phyloP scores from a whole-genome alignment of 225 moss, liverwort and hornwort species.

The Takakia lepidozioides region DNA sequence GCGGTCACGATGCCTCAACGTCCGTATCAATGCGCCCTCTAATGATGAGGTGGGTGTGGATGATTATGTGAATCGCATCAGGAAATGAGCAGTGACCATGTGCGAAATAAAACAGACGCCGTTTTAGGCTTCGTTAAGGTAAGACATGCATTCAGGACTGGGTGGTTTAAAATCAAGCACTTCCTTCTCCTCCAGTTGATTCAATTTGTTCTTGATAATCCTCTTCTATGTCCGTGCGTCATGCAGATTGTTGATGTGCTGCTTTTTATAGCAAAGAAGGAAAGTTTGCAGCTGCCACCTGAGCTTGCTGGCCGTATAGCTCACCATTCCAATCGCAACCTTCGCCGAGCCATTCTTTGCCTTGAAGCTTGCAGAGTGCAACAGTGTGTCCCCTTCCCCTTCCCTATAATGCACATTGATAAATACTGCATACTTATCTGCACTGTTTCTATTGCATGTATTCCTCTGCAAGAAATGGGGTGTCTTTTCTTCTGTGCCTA shows the following conservation, averaged over 20 bases:
- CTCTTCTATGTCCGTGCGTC: too few relatives aligned
- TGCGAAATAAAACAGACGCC: too few relatives aligned
- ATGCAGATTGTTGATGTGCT: slow-evolving; percentile 79
- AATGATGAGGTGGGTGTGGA: slow-evolving; percentile 46
- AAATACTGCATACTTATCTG: neutral
- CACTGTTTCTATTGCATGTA: too few relatives aligned
- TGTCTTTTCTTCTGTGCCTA: too few relatives aligned
- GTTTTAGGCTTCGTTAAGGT: too few relatives aligned
- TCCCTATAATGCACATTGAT: neutral
- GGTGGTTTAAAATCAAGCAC: too few relatives aligned
- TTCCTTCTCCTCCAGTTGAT: neutral
- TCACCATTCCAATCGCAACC: slow-evolving; percentile 64
- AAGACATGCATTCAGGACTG: too few relatives aligned
- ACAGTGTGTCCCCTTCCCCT: slow-evolving; percentile 41
- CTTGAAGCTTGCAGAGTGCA: slow-evolving; percentile 85
- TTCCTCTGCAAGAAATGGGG: too few relatives aligned
- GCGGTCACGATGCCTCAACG: slow-evolving; percentile 75
- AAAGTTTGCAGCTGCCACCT: slow-evolving; percentile 57
- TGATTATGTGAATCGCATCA: too few relatives aligned
- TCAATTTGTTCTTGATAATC: too few relatives aligned
- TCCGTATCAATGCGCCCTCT: slow-evolving; percentile 71
- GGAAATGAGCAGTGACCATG: too few relatives aligned
- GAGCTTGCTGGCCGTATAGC: slow-evolving; percentile 73
- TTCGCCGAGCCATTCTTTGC: slow-evolving; percentile 75
- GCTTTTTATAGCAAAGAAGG: slow-evolving; percentile 69